These are phyloP conservation scores for Cadophora malorum DNA, from an alignment of 2,329 filamentous ascomycete species.

Conservation along the genomic window DNA sequence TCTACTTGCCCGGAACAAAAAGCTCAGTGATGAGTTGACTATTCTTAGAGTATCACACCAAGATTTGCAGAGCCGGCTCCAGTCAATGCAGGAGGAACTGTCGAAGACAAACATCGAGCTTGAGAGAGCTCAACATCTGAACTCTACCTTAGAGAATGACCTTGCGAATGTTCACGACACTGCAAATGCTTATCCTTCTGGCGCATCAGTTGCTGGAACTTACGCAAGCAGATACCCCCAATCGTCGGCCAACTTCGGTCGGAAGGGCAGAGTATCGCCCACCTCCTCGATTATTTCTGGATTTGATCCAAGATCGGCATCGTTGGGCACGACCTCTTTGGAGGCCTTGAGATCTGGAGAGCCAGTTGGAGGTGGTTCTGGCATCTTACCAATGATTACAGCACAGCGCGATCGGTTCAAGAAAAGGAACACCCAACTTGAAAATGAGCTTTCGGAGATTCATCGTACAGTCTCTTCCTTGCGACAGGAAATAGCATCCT, in stretches of 20 bases:
- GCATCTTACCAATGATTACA: slow-evolving; percentile 97
- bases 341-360: slow-evolving; percentile 66
- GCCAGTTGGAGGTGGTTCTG: slow-evolving; percentile 75
- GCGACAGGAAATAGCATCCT: slow-evolving; percentile 85
- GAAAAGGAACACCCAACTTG: slow-evolving; percentile 89
- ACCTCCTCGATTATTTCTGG: slow-evolving; percentile 98
- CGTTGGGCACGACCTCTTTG: slow-evolving; percentile 55
- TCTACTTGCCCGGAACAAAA: slow-evolving; percentile 92
- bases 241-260: slow-evolving; percentile 63
- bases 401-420: slow-evolving; percentile 98
- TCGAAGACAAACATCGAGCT: slow-evolving; percentile 84
- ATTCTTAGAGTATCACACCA: slow-evolving; percentile 92
- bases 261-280: slow-evolving; percentile 79
- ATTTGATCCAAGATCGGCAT: slow-evolving; percentile 73
- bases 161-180: slow-evolving; percentile 87
- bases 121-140: slow-evolving; percentile 82
- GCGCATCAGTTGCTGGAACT: slow-evolving; percentile 91
- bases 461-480: slow-evolving; percentile 85
- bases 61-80: slow-evolving; percentile 81
- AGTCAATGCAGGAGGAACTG: slow-evolving; percentile 82
- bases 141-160: slow-evolving; percentile 90
- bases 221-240: slow-evolving; percentile 82
- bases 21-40: slow-evolving; percentile 91
- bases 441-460: slow-evolving; percentile 84
- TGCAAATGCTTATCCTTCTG: slow-evolving; percentile 83